A percentile compares a stretch with the other conserved stretches of the same genome.
These are phyloP conservation scores for Rhazya stricta DNA, from an alignment of 257 asterid genomes.

Conservation along the genomic window DNA sequence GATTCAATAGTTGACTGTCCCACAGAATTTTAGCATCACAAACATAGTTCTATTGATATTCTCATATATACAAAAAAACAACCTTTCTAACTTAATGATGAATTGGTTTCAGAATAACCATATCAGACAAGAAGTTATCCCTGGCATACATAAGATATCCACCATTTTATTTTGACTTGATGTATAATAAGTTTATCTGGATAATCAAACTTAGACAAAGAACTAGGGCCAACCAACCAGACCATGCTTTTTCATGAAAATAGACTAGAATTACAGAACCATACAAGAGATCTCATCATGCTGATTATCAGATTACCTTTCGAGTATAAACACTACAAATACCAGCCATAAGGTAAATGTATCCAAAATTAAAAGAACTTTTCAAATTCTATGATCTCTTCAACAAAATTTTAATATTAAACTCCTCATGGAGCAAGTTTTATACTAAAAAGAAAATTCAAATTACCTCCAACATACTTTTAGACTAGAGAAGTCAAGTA, in stretches of 20 bases:
- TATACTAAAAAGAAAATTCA: neutral
- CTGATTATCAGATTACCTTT: neutral
- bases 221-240: too few species aligned
- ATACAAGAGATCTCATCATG: neutral
- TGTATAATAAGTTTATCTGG: neutral
- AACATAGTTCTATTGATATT: neutral
- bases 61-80: neutral
- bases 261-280: neutral
- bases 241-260: neutral
- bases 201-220: too few species aligned
- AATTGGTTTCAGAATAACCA: neutral
- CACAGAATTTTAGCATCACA: too few species aligned
- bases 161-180: neutral
- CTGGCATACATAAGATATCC: neutral
- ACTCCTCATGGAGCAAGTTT: neutral
- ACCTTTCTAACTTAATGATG: neutral
- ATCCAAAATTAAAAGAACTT: neutral
- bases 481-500: neutral
- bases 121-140: neutral
- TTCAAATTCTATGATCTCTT: neutral
- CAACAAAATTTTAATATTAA: neutral
- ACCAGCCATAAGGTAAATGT: neutral
- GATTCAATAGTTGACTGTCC: neutral
- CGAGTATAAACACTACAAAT: neutral
- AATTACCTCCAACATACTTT: neutral